phyloP scores from a whole-genome alignment of 176 grass and related monocot species.

The Panicum miliaceum region DNA sequence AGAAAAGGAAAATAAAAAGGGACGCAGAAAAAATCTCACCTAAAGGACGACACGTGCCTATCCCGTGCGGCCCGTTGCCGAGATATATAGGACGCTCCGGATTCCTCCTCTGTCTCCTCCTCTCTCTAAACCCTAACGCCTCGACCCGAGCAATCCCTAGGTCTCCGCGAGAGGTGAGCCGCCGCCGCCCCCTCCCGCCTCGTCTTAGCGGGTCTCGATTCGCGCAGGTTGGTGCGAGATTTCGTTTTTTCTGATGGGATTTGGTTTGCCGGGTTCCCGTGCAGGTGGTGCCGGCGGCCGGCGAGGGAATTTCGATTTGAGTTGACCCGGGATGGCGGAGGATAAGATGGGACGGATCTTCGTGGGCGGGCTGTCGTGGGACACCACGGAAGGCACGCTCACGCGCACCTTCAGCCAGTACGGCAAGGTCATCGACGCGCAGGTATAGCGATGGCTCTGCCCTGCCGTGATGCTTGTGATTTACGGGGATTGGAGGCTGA shows the following conservation, averaged over 20 bases:
- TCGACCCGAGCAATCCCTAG: conserved; percentile 20
- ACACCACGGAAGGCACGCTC: conserved; percentile 79
- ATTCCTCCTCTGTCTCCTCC: not conserved
- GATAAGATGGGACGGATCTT: conserved; percentile 87
- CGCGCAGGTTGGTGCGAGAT: not conserved
- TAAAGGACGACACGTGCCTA: conserved; percentile 17
- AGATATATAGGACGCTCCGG: conserved; percentile 9
- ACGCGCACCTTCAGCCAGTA: conserved; percentile 69
- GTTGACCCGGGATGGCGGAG: conserved; percentile 55
- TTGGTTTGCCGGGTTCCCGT: not conserved
- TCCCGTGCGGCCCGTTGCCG: not conserved
- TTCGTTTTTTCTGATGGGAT: not conserved
- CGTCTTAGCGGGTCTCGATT: not conserved
- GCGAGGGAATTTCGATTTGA: conserved; percentile 1
- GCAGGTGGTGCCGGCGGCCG: conserved; percentile 9
- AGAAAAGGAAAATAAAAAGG: not conserved
- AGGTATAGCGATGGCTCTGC: conserved; percentile 44
- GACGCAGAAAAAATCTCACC: not conserved
- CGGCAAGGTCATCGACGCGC: conserved; percentile 82
- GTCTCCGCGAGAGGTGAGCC: conserved; percentile 40
- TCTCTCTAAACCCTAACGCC: conserved; percentile 55
- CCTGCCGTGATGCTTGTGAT: not conserved
- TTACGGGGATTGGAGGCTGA: not conserved
- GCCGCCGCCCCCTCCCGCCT: not conserved
- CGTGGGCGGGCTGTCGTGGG: conserved; percentile 84